Evolutionary conservation across 228 moss, liverwort and hornwort genomes (phyloP).

Genomic region (Sphagnum fallax): DNA sequence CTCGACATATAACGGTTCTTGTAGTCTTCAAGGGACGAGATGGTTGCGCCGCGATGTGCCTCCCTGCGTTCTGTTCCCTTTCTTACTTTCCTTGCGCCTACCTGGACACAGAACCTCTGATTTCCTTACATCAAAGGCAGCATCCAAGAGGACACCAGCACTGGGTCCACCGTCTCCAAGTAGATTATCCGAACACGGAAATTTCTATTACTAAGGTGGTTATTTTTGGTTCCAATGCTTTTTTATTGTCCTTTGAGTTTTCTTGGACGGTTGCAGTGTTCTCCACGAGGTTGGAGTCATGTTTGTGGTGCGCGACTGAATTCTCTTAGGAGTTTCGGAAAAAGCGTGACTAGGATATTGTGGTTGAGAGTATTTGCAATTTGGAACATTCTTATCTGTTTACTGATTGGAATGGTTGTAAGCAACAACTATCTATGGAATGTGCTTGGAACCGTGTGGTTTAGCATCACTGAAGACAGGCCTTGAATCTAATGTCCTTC

Average conservation of each 20-base stretch:
- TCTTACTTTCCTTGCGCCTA: conserved; percentile 18
- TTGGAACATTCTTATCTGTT: not conserved
- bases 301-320: not conserved
- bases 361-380: not conserved
- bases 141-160: conserved; percentile 56
- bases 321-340: not conserved
- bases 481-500: not conserved
- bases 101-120: conserved; percentile 15
- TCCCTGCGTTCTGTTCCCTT: conserved; percentile 11
- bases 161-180: conserved; percentile 54
- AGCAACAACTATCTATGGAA: not conserved
- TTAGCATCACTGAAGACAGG: not conserved
- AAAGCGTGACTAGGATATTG: not conserved
- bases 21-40: conserved; percentile 11
- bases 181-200: conserved; percentile 69
- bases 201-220: conserved; percentile 84
- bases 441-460: not conserved
- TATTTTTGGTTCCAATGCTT: too few species aligned
- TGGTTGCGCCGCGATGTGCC: conserved; percentile 3
- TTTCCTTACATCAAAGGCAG: conserved; percentile 34
- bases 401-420: not conserved
- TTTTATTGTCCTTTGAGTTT: not conserved
- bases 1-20: conserved; percentile 26
- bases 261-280: not conserved
- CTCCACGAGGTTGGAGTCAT: not conserved